These are phyloP conservation scores for Nemania abortiva DNA, from an alignment of 2,329 filamentous ascomycete species.

Conservation along the genomic window DNA sequence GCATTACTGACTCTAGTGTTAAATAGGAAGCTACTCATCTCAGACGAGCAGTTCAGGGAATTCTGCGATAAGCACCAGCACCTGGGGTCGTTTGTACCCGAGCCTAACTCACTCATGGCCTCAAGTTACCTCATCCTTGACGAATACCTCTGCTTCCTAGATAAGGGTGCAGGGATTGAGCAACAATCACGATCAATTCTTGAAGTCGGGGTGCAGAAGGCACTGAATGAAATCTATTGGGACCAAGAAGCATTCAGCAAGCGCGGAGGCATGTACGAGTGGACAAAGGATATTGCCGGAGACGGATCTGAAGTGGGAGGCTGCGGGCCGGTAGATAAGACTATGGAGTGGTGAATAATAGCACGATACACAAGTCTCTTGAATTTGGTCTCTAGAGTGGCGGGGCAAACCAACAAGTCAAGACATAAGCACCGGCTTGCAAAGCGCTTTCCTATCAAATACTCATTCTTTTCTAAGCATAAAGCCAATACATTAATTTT, in stretches of 20 bases:
- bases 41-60: constrained; percentile 58
- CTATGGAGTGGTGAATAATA: constrained; percentile 14
- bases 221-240: constrained; percentile 60
- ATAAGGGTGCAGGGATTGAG: constrained; percentile 54
- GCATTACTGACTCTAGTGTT: too few relatives aligned
- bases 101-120: constrained; percentile 64
- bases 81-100: constrained; percentile 59
- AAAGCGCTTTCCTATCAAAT: too few relatives aligned
- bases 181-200: constrained; percentile 54
- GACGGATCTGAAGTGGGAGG: constrained; percentile 13
- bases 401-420: too few relatives aligned
- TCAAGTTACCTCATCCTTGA: constrained; percentile 65
- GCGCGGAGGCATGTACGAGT: constrained; percentile 64
- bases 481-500: too few relatives aligned
- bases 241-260: constrained; percentile 58
- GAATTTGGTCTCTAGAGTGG: too few relatives aligned
- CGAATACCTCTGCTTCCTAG: constrained; percentile 64
- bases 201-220: constrained; percentile 60
- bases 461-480: too few relatives aligned
- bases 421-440: too few relatives aligned
- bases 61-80: constrained; percentile 61
- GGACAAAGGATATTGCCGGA: constrained; percentile 51
- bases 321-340: constrained; percentile 28
- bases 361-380: neutral
- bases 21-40: constrained; percentile 60